Evolutionary conservation across 345 rosid species (phyloP).

Genomic region (Lenwebbia sp.): DNA sequence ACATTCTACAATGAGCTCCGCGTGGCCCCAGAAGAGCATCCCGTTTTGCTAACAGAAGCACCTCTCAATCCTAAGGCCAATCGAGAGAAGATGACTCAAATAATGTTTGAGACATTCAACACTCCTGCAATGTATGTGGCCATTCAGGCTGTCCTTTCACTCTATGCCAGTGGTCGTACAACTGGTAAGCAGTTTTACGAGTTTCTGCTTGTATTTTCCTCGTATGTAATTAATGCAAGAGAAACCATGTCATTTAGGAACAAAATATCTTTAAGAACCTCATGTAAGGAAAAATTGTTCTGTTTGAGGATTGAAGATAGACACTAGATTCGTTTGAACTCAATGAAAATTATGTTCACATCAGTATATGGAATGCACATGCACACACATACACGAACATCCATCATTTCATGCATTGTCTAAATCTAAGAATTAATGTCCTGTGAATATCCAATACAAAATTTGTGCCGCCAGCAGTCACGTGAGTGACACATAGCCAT

Average conservation of each 20-base stretch:
- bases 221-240: neutral
- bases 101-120: conserved; percentile 51
- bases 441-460: neutral
- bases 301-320: neutral
- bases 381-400: neutral
- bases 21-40: conserved; percentile 72
- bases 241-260: neutral
- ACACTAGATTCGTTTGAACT: neutral
- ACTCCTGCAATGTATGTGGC: conserved; percentile 57
- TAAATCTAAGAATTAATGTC: neutral
- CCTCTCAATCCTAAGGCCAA: conserved; percentile 76
- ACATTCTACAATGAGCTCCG: conserved; percentile 62
- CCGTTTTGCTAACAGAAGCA: conserved; percentile 68
- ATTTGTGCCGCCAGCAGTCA: neutral
- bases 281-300: neutral
- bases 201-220: neutral
- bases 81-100: conserved; percentile 71
- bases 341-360: neutral
- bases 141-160: conserved; percentile 58
- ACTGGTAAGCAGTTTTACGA: conserved; percentile 30
- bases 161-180: conserved; percentile 72
- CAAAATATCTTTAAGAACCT: neutral
- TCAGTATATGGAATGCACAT: neutral
- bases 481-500: neutral
- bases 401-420: neutral